Evolutionary conservation across 1,284 basidiomycete species (phyloP).

Genomic region (Coniophora puteana): DNA sequence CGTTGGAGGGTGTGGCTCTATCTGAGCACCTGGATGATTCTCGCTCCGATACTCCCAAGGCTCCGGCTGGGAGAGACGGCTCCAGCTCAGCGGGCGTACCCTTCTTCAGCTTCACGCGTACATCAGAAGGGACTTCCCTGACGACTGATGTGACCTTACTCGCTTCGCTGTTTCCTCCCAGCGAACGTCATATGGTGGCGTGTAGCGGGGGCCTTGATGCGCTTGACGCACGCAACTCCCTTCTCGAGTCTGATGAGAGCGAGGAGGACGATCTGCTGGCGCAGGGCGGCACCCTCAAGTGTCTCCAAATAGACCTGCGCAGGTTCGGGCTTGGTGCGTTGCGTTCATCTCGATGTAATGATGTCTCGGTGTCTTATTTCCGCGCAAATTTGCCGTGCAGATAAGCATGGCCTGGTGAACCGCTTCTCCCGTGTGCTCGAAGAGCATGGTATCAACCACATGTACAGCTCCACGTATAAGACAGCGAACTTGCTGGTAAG

Average conservation of each 20-base stretch:
- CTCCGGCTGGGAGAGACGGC: conserved; percentile 12
- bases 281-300: conserved; percentile 43
- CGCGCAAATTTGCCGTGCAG: conserved; percentile 28
- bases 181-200: conserved; percentile 70
- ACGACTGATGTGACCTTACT: conserved; percentile 62
- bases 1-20: conserved; percentile 12
- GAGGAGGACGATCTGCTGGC: conserved; percentile 25
- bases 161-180: conserved; percentile 60
- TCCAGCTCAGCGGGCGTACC: conserved; percentile 35
- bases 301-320: conserved; percentile 67
- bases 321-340: conserved; percentile 63
- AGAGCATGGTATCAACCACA: conserved; percentile 72
- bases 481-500: conserved; percentile 77
- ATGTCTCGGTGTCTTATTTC: conserved; percentile 5
- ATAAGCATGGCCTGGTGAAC: conserved; percentile 74
- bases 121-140: conserved; percentile 68
- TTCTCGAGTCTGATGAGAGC: conserved; percentile 32
- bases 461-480: conserved; percentile 82
- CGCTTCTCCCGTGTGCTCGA: conserved; percentile 72
- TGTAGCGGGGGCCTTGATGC: conserved; percentile 64
- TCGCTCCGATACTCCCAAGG: conserved; percentile 4
- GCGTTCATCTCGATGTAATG: conserved; percentile 5
- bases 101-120: conserved; percentile 75
- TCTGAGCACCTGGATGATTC: conserved; percentile 4
- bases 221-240: conserved; percentile 38